Percentiles rank a stretch among this genome's conserved stretches.
Evolutionary conservation across 495 filamentous ascomycete species (phyloP).

Genomic region (Ascobolus immersus): DNA sequence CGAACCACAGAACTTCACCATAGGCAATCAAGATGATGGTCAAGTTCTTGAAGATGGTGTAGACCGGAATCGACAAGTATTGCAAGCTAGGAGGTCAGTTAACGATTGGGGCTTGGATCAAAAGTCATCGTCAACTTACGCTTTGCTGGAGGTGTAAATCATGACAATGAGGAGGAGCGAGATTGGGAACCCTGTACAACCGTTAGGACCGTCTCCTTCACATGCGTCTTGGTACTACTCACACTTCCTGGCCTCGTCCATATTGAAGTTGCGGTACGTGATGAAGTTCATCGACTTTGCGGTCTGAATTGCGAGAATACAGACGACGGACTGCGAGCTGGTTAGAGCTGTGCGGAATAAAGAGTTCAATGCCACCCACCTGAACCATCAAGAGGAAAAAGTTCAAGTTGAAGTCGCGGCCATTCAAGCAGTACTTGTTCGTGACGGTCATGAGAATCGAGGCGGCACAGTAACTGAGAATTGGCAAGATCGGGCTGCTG

Average conservation of each 20-base stretch:
- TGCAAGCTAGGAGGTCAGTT: slow-evolving; percentile 31
- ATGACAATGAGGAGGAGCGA: slow-evolving; percentile 91
- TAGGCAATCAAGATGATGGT: slow-evolving; percentile 98
- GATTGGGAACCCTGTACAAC: slow-evolving; percentile 68
- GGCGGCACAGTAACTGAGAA: slow-evolving; percentile 74
- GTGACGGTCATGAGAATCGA: slow-evolving; percentile 97
- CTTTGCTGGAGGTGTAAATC: slow-evolving; percentile 96
- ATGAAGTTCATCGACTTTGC: slow-evolving; percentile 69
- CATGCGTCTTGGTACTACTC: not conserved
- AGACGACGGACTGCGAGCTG: slow-evolving; percentile 50
- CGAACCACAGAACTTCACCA: slow-evolving; percentile 97
- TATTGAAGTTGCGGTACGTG: slow-evolving; percentile 71
- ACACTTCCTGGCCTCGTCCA: slow-evolving; percentile 83
- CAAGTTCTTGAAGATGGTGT: slow-evolving; percentile 99
- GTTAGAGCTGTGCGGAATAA: no score
- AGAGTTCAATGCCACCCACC: slow-evolving; percentile 37
- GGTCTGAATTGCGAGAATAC: slow-evolving; percentile 61
- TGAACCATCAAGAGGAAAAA: slow-evolving; percentile 84
- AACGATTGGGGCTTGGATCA: not conserved
- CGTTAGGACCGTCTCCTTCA: slow-evolving; percentile 10
- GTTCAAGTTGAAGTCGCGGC: slow-evolving; percentile 77
- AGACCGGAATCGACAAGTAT: slow-evolving; percentile 89
- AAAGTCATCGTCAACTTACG: slow-evolving; percentile 14
- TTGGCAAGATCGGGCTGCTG: slow-evolving; percentile 52
- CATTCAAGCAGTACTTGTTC: slow-evolving; percentile 95